Evolutionary conservation across 495 filamentous ascomycete genomes (phyloP).

Genomic region (Penicillium simplicissimum): DNA sequence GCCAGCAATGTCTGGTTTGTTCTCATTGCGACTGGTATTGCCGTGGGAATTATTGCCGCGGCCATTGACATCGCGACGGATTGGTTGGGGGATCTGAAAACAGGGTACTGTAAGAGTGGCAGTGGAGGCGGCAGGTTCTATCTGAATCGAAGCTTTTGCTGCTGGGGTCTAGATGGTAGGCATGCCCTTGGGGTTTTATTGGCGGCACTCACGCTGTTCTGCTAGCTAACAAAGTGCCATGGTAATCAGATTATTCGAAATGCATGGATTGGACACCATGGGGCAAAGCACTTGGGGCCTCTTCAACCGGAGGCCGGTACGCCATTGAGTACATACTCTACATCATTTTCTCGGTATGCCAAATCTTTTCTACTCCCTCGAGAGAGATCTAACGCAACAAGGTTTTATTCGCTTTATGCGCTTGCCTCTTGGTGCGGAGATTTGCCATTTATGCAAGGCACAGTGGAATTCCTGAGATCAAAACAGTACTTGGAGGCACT

Average conservation of each 20-base stretch:
- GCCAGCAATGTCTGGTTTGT: slow-evolving; percentile 90
- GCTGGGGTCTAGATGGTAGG: slow-evolving; percentile 80
- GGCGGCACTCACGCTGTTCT: background rate
- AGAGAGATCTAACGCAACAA: slow-evolving; percentile 34
- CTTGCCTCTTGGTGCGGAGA: slow-evolving; percentile 75
- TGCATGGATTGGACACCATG: slow-evolving; percentile 86
- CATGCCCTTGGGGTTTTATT: background rate
- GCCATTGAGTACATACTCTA: slow-evolving; percentile 86
- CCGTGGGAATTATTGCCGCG: slow-evolving; percentile 81
- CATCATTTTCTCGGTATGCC: slow-evolving; percentile 69
- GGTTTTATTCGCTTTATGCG: slow-evolving; percentile 78
- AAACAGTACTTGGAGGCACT: slow-evolving; percentile 93
- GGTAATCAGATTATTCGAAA: slow-evolving; percentile 58
- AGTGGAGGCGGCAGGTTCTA: slow-evolving; percentile 83
- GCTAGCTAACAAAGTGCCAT: slow-evolving; percentile 5
- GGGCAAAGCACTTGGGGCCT: slow-evolving; percentile 69
- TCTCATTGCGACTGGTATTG: slow-evolving; percentile 74
- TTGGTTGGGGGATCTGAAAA: slow-evolving; percentile 93
- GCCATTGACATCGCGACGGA: slow-evolving; percentile 89
- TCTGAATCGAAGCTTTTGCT: slow-evolving; percentile 87
- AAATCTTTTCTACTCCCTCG: background rate
- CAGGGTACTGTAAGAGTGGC: slow-evolving; percentile 78
- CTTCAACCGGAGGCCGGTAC: slow-evolving; percentile 67
- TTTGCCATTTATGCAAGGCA: slow-evolving; percentile 92
- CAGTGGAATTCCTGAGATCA: slow-evolving; percentile 97